Percentiles rank a stretch among this genome's conserved stretches.
Evolutionary conservation across 1,284 basidiomycete species (phyloP).

Genomic region (Coriolopsis trogii): DNA sequence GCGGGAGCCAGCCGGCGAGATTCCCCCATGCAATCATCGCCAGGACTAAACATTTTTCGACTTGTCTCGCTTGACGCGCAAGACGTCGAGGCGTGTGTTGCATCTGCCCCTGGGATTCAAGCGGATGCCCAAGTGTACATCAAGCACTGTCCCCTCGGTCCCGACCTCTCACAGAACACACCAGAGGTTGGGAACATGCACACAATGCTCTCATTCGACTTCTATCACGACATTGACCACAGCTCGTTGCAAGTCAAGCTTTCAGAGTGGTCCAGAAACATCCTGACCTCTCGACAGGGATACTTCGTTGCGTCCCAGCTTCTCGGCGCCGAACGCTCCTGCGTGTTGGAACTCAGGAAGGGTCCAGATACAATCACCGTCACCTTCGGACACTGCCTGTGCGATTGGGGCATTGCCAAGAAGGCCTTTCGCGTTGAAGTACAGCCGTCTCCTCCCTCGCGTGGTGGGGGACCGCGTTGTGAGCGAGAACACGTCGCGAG

Average conservation of each 20-base stretch:
- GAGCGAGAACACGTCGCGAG: not conserved
- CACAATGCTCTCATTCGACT: not conserved
- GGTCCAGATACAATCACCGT: not conserved
- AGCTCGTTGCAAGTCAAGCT: not conserved
- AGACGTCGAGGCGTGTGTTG: not conserved
- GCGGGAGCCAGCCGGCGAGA: too few species aligned
- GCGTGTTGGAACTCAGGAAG: not conserved
- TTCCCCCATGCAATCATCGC: too few species aligned
- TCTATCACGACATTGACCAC: not conserved
- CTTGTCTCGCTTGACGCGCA: not conserved
- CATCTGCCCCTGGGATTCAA: not conserved
- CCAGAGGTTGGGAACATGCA: not conserved
- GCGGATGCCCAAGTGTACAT: not conserved
- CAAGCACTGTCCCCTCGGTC: not conserved
- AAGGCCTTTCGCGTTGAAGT: not conserved
- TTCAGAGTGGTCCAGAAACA: not conserved
- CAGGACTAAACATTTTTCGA: not conserved
- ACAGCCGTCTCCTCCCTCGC: not conserved
- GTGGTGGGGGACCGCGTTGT: not conserved
- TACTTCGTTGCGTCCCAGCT: not conserved
- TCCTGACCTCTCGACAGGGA: not conserved
- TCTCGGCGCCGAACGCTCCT: not conserved
- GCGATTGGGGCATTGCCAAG: not conserved
- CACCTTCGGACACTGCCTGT: not conserved
- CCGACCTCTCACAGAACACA: not conserved